Base-by-base conservation (phyloP, 2,329 filamentous ascomycete species). In the Penicillium sclerotiorum region DNA sequence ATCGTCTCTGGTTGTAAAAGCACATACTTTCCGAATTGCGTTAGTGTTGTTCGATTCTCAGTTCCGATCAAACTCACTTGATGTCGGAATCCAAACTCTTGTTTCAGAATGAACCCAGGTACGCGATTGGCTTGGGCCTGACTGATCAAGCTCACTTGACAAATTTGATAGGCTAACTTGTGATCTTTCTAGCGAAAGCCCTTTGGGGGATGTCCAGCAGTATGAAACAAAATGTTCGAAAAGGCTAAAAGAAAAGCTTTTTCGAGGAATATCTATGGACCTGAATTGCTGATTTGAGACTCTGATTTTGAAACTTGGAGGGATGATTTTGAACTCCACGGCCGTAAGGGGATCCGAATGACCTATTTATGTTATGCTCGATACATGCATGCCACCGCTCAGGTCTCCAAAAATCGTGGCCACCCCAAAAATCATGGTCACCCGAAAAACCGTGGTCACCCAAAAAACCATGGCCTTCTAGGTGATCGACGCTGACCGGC, bases 1-100 rank as follows among this genome's bases (percentile, higher is more conserved):
- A 96, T 62, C 84, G 82, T 71, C 87, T 90, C 74, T 93, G 88
- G 66, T 96, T 91, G 79, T 92, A 97, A 80, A 94, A 96, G 78
- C 93, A 96, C 93, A 97, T 96, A 62, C 68, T 80, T 75, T 63
- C 65, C 43, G 53, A 58, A 45, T 60, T 58, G 53, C 39, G 60
- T 73, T 56, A 73, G 66, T 56, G 49, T 55, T 52, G 39, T 32
- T 53, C 47, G 36, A 45, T 55, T 42, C 51, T 48, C 25, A 17
- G 20, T 36, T 30, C n/a, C 41, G 52, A 60, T 60, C 55, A 61
- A 64, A 71, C 68, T 59, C 54, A 72, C 69, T 69, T 65, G 53
- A 45, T 58, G 47, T 53, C 49, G 55, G 50, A 51, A 57, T 51
- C 56, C 35, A 30, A 40, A 49, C 61, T 47, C 53, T 54, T 55